Evolutionary conservation across 2,329 filamentous ascomycete genomes (phyloP).

Genomic region (Trichoderma pleuroti): DNA sequence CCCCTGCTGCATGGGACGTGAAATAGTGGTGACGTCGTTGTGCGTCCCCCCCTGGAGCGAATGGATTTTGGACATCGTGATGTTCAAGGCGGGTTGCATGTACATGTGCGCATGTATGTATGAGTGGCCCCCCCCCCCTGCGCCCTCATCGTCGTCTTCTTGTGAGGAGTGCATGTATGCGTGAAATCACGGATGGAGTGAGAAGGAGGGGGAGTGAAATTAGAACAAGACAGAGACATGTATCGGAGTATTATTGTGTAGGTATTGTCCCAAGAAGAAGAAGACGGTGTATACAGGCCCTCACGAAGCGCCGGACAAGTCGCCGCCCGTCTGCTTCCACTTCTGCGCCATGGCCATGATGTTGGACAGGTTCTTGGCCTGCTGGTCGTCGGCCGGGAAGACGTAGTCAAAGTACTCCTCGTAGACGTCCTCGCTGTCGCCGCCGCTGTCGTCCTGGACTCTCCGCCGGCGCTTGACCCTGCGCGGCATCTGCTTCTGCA

Average conservation of each 20-base stretch:
- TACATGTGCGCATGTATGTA: background rate
- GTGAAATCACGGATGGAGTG: background rate
- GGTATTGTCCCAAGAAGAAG: background rate
- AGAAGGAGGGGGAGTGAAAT: background rate
- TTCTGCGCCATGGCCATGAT: constrained; percentile 80
- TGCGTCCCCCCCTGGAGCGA: background rate
- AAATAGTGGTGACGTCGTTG: constrained; percentile 8
- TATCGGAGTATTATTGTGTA: background rate
- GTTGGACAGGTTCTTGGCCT: constrained; percentile 76
- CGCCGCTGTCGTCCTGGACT: constrained; percentile 62
- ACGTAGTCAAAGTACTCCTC: constrained; percentile 96
- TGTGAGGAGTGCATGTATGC: background rate
- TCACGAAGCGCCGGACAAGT: constrained; percentile 29
- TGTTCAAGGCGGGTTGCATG: background rate
- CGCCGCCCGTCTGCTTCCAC: constrained; percentile 66
- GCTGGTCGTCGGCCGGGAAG: constrained; percentile 91
- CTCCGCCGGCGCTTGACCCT: constrained; percentile 88
- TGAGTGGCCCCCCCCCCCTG: background rate
- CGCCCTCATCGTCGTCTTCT: background rate
- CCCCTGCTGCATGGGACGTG: background rate
- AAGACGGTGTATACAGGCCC: too few species aligned
- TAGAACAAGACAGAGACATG: background rate
- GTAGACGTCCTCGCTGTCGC: constrained; percentile 50
- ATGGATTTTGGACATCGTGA: background rate
- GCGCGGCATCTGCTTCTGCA: constrained; percentile 91